phyloP scores from a whole-genome alignment of 2,329 filamentous ascomycete species.

The Paracoccidioides brasiliensis region DNA sequence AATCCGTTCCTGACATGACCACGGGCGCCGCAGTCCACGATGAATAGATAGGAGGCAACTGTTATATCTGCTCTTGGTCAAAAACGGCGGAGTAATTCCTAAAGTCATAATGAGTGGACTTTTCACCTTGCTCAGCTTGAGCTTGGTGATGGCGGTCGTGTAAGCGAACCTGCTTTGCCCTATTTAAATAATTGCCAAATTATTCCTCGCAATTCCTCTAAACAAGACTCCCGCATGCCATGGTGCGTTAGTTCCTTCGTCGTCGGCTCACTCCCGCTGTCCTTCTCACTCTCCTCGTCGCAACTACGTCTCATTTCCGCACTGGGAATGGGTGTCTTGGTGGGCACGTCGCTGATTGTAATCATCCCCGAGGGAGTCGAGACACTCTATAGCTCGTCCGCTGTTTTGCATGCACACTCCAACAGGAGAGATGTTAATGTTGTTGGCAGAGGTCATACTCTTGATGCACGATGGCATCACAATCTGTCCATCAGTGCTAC shows the following conservation, averaged over 20 bases:
- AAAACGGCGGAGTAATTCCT: not conserved
- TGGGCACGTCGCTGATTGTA: slow-evolving; percentile 88
- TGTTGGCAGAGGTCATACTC: slow-evolving; percentile 17
- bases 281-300: slow-evolving; percentile 72
- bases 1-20: not conserved
- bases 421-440: slow-evolving; percentile 7
- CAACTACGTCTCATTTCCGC: slow-evolving; percentile 83
- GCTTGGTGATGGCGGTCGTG: slow-evolving; percentile 53
- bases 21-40: not conserved
- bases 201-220: slow-evolving; percentile 1
- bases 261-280: slow-evolving; percentile 79
- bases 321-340: slow-evolving; percentile 82
- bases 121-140: slow-evolving; percentile 50
- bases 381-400: slow-evolving; percentile 56
- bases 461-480: slow-evolving; percentile 7
- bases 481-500: not conserved
- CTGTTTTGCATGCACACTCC: slow-evolving; percentile 21
- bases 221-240: not conserved
- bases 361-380: slow-evolving; percentile 97
- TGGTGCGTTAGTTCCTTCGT: slow-evolving; percentile 62
- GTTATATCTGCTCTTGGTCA: slow-evolving; percentile 1
- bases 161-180: slow-evolving; percentile 25
- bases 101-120: slow-evolving; percentile 46
- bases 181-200: slow-evolving; percentile 4
- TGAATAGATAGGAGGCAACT: not conserved